Percentiles rank a stretch among this genome's conserved stretches.
phyloP scores from a whole-genome alignment of 2,329 filamentous ascomycete genomes.

The Colletotrichum sp. region DNA sequence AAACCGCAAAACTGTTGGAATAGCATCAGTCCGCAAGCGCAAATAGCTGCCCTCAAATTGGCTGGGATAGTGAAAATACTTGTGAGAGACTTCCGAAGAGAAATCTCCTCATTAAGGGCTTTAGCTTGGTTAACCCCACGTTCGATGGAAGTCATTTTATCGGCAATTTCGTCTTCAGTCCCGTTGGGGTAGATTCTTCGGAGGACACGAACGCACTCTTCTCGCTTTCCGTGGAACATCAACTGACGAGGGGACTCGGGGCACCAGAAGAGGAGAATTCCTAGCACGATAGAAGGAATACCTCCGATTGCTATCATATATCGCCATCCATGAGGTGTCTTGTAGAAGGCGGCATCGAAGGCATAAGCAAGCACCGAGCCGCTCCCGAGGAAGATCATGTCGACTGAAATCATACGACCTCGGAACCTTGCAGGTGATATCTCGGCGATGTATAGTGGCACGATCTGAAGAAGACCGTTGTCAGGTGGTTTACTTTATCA shows the following conservation, averaged over 20 bases:
- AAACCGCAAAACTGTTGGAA: slow-evolving; percentile 31
- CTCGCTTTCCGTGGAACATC: slow-evolving; percentile 31
- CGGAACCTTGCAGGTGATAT: slow-evolving; percentile 26
- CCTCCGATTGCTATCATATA: slow-evolving; percentile 16
- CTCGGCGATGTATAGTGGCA: slow-evolving; percentile 27
- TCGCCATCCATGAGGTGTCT: slow-evolving; percentile 31
- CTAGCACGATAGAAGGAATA: slow-evolving; percentile 24
- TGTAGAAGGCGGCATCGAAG: slow-evolving; percentile 35
- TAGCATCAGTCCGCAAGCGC: slow-evolving; percentile 48
- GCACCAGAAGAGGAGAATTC: slow-evolving; percentile 17
- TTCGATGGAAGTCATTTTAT: slow-evolving; percentile 24
- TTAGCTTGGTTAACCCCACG: slow-evolving; percentile 1
- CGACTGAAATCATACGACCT: slow-evolving; percentile 28
- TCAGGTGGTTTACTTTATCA: neutral
- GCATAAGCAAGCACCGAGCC: slow-evolving; percentile 24
- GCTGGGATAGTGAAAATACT: slow-evolving; percentile 36
- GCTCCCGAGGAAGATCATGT: slow-evolving; percentile 26
- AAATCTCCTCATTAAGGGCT: neutral
- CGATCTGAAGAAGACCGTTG: neutral
- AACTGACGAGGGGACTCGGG: slow-evolving; percentile 23
- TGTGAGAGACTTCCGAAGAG: slow-evolving; percentile 20
- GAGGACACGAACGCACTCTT: slow-evolving; percentile 28
- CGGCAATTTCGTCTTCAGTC: slow-evolving; percentile 29
- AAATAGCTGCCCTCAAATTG: slow-evolving; percentile 43
- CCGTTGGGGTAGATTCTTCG: neutral